Evolutionary conservation across 331 rosid genomes (phyloP), one percentile per base, ranked within the genome.

Genomic region (Quercus lobata): DNA sequence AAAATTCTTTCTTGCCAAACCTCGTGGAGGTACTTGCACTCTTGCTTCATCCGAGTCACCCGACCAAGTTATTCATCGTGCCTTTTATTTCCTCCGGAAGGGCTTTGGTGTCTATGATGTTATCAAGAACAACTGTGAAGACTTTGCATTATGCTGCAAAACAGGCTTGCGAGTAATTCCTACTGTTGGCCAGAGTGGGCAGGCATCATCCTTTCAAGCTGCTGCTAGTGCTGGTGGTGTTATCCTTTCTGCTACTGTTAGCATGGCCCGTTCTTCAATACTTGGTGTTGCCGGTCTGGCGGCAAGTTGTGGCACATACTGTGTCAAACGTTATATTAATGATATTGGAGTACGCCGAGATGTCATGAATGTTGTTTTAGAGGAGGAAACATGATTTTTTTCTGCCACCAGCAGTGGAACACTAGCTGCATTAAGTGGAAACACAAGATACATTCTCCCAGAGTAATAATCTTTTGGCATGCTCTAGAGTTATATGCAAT

Each of bases 81-180:
- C 97, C 27, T 60, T 46, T 29, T 91, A 74, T 80, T 97, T 94
- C 72, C 91, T 80, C 56, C 73, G 87, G 41, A 85, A 86, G 22
- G 97, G 97, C 46, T 92, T 94, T 74, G 95, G 97, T 11, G 74
- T 54, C 78, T 91, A 89, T 72, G 4, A 86, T 65, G 52, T 86
- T 21, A 87, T 87, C 84, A 87, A 79, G 80, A 92, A 91, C 75
- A 94, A 94, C 81, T 94, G 97, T 29, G 97, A 94, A 80, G 87
- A 92, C 81, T 94, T 92, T 53, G 95, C 97, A 4, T 87, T 91
- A 53, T 91, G 92, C 81, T 94, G 97, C 84, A 94, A 94, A 84
- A 94, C 97, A 4, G 97, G 93, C 0, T 76, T 94, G 83, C 90
- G 84, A 29, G 85, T 87, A n/a, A 12, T n/a, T 32, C 55, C 87